Evolutionary conservation across 257 asterid species (phyloP), one percentile per base, ranked within the genome.

Genomic region (Rubia yunnanensis): DNA sequence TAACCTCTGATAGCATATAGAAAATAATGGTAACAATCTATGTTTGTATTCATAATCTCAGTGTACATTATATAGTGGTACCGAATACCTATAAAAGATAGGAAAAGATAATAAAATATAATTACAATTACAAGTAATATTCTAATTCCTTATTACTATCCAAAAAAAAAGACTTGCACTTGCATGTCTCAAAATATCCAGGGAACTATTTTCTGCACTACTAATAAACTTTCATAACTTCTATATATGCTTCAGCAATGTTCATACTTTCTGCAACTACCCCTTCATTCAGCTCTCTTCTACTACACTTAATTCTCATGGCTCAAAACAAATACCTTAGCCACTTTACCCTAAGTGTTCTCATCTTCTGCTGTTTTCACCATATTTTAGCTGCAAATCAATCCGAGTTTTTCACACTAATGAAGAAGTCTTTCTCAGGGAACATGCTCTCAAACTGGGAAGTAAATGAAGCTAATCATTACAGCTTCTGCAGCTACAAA

Each of bases 361-460:
- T 72, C 0, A 17, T 79, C 54, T 27, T 34, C 57, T 63, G 56
- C 39, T 72, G 75, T 28, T 74, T 44, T 44, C 81, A 27, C 56
- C 67, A 14, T 15, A 18, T 49, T 15, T 18, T 23, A 2, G 32
- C 39, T 0, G 3, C 48, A 27, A 74, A 65, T 39, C 90, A 85
- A 60, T 49, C 84, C 26, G 57, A 77, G 48, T 88, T 94, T 72
- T 86, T 94, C 22, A 41, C 58, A 44, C 75, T 75, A 4, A 66
- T 85, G 81, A 81, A 67, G 66, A 74, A 73, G 15, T 75, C 66
- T 4, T 69, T 77, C 38, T 41, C 78, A 0, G 99, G 99, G 22
- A 72, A 73, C 26, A 71, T 79, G 0, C 65, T 86, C 57, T 67
- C 82, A 5, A 74, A 68, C 41, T 92, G 97, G 99, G 80, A 77